Base-by-base conservation (phyloP, 768 basidiomycete species). In the Cystofilobasidium macerans region DNA sequence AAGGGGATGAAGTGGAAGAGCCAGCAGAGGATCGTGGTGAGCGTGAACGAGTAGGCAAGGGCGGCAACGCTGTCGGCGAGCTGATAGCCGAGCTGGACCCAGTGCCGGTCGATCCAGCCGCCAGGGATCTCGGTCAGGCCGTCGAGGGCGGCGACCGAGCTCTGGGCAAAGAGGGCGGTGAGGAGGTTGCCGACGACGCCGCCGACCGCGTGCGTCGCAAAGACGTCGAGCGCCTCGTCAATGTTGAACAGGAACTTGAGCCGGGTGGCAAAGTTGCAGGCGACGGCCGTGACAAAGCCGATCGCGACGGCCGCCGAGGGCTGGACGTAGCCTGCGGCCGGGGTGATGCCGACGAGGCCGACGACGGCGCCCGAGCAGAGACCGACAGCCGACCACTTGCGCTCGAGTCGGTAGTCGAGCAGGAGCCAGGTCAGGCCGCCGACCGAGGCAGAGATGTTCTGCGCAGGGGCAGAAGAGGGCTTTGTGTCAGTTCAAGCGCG, bases 301-400 rank as follows among this genome's bases (percentile, higher is more conserved):
- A 86, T 81, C 32, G 89, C 78, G 33, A 93, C 80, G 43, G 88
- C 81, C 0, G 85, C 82, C 83, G 90, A 89, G 3, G 86, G 80
- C 35, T 83, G 83, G 42, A 94, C 79, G 75, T 78, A 92, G 38
- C 92, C 91, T 16, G 86, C 86, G 13, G 88, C 85, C 13, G 92
- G 91, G 18, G 90, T 93, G 51, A 89, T 89, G 40, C 87, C 88
- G 60, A 93, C 90, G 57, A 89, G 81, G 51, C 89, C 90, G 28
- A 89, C 86, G 69, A 94, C 87, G 24, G 89, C 88, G 28, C 91
- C 91, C 0, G 83, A 89, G 77, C 92, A 94, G 76, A 95, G 87
- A 35, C 89, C 89, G 70, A 94, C 89, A 82, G 90, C 90, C 36
- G 82, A 88, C 80, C 83, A 90, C 75, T 88, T 87, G 62, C 84